Evolutionary conservation across 371 early-diverging fungal genomes (phyloP).

Genomic region (Mucor indicus): DNA sequence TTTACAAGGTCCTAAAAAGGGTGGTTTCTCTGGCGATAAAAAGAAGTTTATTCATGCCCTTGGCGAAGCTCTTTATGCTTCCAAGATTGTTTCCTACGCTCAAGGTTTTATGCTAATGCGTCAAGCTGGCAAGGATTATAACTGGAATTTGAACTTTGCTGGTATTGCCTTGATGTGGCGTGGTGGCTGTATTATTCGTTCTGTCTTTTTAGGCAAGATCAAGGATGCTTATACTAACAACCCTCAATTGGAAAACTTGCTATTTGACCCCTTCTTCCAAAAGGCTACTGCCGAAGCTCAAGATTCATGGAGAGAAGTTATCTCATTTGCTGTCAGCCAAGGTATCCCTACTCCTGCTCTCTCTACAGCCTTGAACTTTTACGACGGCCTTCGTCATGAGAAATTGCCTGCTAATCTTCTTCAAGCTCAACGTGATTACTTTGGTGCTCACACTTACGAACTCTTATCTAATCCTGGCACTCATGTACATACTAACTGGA

Average conservation of each 20-base stretch:
- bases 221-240: slow-evolving; percentile 89
- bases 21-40: slow-evolving; percentile 86
- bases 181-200: slow-evolving; percentile 98
- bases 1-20: too few species aligned
- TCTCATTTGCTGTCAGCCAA: slow-evolving; percentile 73
- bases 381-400: slow-evolving; percentile 92
- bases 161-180: slow-evolving; percentile 99
- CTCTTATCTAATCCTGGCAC: slow-evolving; percentile 74
- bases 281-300: slow-evolving; percentile 82
- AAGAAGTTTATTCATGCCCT: slow-evolving; percentile 81
- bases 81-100: slow-evolving; percentile 97
- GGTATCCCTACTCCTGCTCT: slow-evolving; percentile 94
- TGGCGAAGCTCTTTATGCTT: slow-evolving; percentile 91
- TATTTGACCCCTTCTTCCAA: slow-evolving; percentile 94
- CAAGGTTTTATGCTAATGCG: slow-evolving; percentile 99
- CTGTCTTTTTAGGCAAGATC: slow-evolving; percentile 94
- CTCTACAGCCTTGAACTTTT: slow-evolving; percentile 92
- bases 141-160: slow-evolving; percentile 95
- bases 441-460: slow-evolving; percentile 98
- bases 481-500: slow-evolving; percentile 97
- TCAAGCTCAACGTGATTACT: slow-evolving; percentile 98
- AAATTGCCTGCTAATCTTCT: slow-evolving; percentile 94
- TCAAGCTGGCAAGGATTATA: slow-evolving; percentile 88
- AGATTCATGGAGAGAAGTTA: slow-evolving; percentile 88
- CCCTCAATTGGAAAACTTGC: slow-evolving; percentile 82